These are phyloP conservation scores for Plasmodium coatneyi DNA, from an alignment of 169 alveolate species.

Conservation along the genomic window DNA sequence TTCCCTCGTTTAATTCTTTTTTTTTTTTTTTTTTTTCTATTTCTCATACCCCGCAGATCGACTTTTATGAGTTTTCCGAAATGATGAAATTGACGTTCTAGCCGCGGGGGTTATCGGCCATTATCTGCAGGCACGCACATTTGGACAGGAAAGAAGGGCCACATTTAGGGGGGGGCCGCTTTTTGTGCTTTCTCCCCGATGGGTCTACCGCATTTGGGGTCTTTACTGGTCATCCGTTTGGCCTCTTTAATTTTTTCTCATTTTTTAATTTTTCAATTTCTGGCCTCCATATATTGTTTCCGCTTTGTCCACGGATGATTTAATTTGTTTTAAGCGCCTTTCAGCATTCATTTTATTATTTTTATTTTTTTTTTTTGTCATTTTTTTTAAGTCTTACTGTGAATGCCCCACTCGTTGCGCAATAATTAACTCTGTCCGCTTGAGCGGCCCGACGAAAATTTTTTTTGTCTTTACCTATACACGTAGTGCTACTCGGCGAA, in stretches of 20 bases:
- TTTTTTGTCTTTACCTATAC: neutral
- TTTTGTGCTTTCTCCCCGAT: neutral
- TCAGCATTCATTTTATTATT: neutral
- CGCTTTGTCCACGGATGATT: neutral
- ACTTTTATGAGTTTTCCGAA: conserved; percentile 80
- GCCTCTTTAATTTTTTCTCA: neutral
- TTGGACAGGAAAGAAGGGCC: neutral
- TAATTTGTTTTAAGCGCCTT: neutral
- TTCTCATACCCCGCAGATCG: conserved; percentile 44
- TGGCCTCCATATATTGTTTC: neutral
- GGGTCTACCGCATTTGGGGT: neutral
- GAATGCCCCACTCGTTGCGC: neutral
- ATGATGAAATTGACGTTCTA: conserved; percentile 70
- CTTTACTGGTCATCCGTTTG: neutral
- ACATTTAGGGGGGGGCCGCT: neutral
- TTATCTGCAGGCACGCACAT: neutral
- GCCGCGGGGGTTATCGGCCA: neutral
- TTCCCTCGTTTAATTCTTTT: neutral
- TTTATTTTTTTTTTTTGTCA: neutral
- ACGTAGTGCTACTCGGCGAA: neutral
- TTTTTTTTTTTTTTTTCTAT: neutral
- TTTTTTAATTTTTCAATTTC: neutral
- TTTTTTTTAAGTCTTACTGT: neutral
- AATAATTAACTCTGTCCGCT: neutral
- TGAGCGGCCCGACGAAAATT: neutral